Base-by-base conservation (phyloP, 306 rosid genomes). In the Crotalaria pallida region DNA sequence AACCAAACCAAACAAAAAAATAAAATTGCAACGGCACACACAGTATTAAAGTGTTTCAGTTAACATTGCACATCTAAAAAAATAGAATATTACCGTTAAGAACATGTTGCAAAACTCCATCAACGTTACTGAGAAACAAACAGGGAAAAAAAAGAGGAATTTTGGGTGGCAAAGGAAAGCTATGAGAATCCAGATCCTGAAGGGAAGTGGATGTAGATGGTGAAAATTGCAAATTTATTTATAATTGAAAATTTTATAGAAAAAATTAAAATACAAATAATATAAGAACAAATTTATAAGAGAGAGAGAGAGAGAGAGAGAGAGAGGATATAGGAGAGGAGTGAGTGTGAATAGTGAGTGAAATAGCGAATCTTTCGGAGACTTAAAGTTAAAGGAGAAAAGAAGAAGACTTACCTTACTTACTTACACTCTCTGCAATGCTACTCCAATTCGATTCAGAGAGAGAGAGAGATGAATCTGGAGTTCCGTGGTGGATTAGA, bases 331-430 rank as follows among this genome's bases (percentile, higher is more conserved):
- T n/a, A n/a, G n/a, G n/a, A 40, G n/a, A 58, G 63, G 13, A 33
- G 47, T 33, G 65, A 33, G 64, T 40, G 36, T 22, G 10, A 51
- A 48, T 10, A 43, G 48, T 50, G 71, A 58, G 63, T 34, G 31
- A 60, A 49, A 47, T 47, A 29, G 33, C 27, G 56, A 63, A 73
- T 40, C 2, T 40, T 50, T 8, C 1, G 1, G 44, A 68, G 2
- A n/a, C n/a, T n/a, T n/a, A n/a, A n/a, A n/a, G n/a, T 65, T 44
- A 43, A 69, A 38, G 50, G 47, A 13, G 15, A 7, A 19, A 77
- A 62, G 43, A 71, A 59, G 74, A 51, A 79, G 23, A 79, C 84
- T 79, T 67, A 83, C 87, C n/a, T n/a, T n/a, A n/a, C n/a, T n/a
- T n/a, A n/a, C n/a, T n/a, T n/a, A n/a, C n/a, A n/a, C n/a, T n/a